phyloP scores from a whole-genome alignment of 306 rosid genomes.

The Quercus wislizeni region DNA sequence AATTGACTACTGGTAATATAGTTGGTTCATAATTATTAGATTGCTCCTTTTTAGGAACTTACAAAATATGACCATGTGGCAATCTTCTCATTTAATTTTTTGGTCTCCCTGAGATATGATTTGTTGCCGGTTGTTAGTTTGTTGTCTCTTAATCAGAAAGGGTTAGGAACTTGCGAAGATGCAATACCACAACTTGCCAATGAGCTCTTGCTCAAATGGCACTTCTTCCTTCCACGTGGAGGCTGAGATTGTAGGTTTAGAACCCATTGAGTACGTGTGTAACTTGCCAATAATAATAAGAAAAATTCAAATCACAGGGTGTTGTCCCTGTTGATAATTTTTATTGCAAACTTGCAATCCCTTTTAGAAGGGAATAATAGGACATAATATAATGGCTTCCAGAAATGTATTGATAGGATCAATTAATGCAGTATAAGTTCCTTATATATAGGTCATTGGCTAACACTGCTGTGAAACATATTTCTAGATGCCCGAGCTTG shows the following conservation, averaged over 20 bases:
- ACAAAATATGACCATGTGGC: background rate
- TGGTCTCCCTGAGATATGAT: background rate
- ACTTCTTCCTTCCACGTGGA: too few relatives aligned
- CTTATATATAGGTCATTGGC: background rate
- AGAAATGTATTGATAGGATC: background rate
- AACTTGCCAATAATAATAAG: too few relatives aligned
- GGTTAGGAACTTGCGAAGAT: background rate
- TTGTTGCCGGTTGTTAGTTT: constrained; percentile 1
- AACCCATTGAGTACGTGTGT: too few relatives aligned
- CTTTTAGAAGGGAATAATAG: background rate
- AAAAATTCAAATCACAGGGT: too few relatives aligned
- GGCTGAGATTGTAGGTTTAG: too few relatives aligned
- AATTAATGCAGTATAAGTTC: background rate
- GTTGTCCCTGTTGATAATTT: background rate
- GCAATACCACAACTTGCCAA: background rate
- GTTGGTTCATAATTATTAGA: background rate
- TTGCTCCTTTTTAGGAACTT: background rate
- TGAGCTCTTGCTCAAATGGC: background rate
- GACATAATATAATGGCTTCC: background rate
- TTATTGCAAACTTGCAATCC: background rate
- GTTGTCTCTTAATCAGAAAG: background rate
- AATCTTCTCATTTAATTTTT: background rate
- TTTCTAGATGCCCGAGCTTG: background rate
- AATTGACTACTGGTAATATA: background rate
- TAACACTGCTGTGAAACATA: background rate